A percentile compares a stretch with the other conserved stretches of the same genome.
phyloP scores from a whole-genome alignment of 768 basidiomycete species.

The Kwoniella sp. region DNA sequence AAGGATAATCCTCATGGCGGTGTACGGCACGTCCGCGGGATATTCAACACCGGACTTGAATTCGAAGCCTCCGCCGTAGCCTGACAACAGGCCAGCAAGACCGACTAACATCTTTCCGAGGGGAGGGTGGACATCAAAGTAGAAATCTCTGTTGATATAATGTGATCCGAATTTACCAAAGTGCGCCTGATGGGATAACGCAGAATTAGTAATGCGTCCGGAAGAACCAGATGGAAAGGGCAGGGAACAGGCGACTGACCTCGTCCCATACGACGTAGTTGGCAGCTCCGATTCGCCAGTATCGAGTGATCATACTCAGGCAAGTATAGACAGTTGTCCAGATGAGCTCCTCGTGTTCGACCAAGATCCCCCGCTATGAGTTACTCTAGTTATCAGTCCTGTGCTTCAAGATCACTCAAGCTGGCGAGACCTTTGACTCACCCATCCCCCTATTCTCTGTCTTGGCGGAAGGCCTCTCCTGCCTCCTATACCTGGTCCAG shows the following conservation, averaged over 20 bases:
- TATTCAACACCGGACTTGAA: slow-evolving; percentile 90
- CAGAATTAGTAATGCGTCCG: background rate
- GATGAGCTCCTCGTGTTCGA: slow-evolving; percentile 53
- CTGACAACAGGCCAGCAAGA: slow-evolving; percentile 82
- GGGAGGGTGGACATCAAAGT: slow-evolving; percentile 98
- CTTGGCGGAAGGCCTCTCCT: slow-evolving; percentile 52
- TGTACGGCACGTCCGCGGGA: slow-evolving; percentile 81
- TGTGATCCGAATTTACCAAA: slow-evolving; percentile 99
- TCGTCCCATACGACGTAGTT: slow-evolving; percentile 96
- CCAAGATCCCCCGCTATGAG: slow-evolving; percentile 42
- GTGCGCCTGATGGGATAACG: slow-evolving; percentile 64
- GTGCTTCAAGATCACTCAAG: background rate
- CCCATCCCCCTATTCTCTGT: slow-evolving; percentile 46
- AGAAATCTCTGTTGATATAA: slow-evolving; percentile 98
- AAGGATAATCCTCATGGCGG: slow-evolving; percentile 92
- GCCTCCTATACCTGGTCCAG: slow-evolving; percentile 51
- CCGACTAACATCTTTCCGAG: slow-evolving; percentile 99
- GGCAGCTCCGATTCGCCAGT: slow-evolving; percentile 84
- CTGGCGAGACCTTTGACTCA: slow-evolving; percentile 20
- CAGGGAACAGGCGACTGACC: slow-evolving; percentile 38
- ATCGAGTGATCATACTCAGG: slow-evolving; percentile 91
- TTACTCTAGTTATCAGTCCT: slow-evolving; percentile 1
- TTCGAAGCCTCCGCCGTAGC: slow-evolving; percentile 88
- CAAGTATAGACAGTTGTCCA: slow-evolving; percentile 76
- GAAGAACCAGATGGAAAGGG: too few species aligned